Evolutionary conservation across 192 early-diverging fungal genomes (phyloP), one percentile per base, ranked within the genome.

Genomic region (Funneliformis mosseae): DNA sequence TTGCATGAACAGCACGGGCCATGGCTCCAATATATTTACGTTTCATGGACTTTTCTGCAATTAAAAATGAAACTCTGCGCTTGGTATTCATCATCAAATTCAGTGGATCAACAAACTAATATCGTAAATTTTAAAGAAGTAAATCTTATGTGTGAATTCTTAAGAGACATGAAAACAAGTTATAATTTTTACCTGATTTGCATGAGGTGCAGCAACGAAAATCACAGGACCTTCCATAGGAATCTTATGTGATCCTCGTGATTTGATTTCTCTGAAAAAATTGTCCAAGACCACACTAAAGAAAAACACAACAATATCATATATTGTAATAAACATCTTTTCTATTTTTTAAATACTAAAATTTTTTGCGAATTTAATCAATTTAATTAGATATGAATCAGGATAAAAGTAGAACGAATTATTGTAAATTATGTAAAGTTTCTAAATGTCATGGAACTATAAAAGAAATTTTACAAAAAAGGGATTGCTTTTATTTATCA

Each of bases 51-150:
- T 94, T 95, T 80, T 94, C 94, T 3, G 97, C 95, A 55, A 90
- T 90, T 60, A 97, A 63, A 80, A 94, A 96, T 45, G 90, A 94
- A 27, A 95, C 92, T 46, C 89, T 86, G 77, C 97, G 88, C 21
- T 88, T 84, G 63, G 93, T 92, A 76, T 95, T 93, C 62, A 88
- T 90, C 81, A 97, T 92, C 18, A 99, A 85, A 78, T 97, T 92
- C 48, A 97, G 76, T 5, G 97, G 96, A 84, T 99, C 98, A 61
- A 99, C 92, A 88, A 99, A 98, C 92, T 95, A 25, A 73, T 9
- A 71, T 14, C 18, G 21, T 12, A 21, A 73, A 18, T 0, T 33
- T 33, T 33, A 33, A n/a, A 8, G 5, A 55, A 21, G 50, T 7
- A 21, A 55, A 3, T 16, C 16, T 16, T 0, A 14, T 5, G 18